Base-by-base conservation (phyloP, 805 yeast genomes). In the Maudiozyma turicensis region DNA sequence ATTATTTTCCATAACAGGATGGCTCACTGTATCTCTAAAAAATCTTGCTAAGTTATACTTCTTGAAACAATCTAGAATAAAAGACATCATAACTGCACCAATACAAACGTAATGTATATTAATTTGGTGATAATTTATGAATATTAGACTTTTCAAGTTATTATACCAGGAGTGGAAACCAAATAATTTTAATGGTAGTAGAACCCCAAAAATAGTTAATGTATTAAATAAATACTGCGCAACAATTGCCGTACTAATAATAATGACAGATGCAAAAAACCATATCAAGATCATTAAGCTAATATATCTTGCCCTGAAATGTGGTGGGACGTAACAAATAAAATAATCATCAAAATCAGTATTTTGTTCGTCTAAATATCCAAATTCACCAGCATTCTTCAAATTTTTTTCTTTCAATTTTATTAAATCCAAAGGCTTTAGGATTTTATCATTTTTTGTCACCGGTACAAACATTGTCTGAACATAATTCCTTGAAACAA, bases 251-350 rank as follows among this genome's bases (percentile, higher is more conserved):
- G 54, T 46, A 13, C 55, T 48, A 28, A 64, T 40, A 11, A 60
- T 58, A 14, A 66, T 48, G n/a, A 64, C 33, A 41, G 74, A 60
- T 0, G 82, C 72, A 54, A 71, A 73, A 0, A 71, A 50, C 78
- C 80, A 77, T 6, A 76, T 58, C 53, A 69, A 61, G 1, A 60
- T 57, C 32, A 78, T 55, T 32, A 72, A 53, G 0, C 50, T 30
- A 26, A 75, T 69, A 35, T 88, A 73, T 50, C 96, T 73, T 2
- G 59, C 33, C 46, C 80, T 74, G 64, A 91, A 86, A 45, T 74
- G 56, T 1, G 95, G 95, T 5, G 99, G 98, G 43, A 87, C 73
- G 67, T 90, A 95, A 3, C 90, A 96, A 31, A 90, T 77, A 2
- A 78, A 73, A 64, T 90, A 88, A 1, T 66, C 64, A 49, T 71